Conservation (phyloP, 2,329 filamentous ascomycete genomes). For the Hirsutella thompsonii region DNA sequence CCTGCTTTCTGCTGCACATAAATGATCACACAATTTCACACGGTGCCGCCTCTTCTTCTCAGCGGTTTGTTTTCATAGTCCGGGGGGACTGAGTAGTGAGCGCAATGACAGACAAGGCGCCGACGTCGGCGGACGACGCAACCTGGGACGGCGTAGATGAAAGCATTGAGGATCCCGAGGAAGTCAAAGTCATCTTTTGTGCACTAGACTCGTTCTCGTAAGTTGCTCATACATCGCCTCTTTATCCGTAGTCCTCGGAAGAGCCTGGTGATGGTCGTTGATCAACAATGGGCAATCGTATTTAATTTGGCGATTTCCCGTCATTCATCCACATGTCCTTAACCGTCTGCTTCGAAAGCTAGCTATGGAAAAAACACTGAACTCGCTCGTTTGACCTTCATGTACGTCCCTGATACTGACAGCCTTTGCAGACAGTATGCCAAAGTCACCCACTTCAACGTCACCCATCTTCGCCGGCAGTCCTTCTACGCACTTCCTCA, state of each 20-base stretch:
- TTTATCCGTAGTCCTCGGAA: too few species aligned
- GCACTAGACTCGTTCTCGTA: slow-evolving; percentile 85
- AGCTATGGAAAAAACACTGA: too few species aligned
- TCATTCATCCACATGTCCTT: too few species aligned
- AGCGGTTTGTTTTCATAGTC: background rate
- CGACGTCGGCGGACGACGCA: slow-evolving; percentile 18
- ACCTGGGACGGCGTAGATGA: slow-evolving; percentile 52
- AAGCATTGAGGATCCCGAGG: slow-evolving; percentile 62
- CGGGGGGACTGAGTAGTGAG: background rate
- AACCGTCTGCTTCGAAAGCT: too few species aligned
- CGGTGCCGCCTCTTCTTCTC: background rate
- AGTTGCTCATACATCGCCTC: slow-evolving; percentile 22
- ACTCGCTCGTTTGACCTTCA: too few species aligned
- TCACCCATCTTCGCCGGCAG: slow-evolving; percentile 80
- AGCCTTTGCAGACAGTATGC: slow-evolving; percentile 57
- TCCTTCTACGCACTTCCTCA: slow-evolving; percentile 86
- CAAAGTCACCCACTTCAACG: slow-evolving; percentile 74
- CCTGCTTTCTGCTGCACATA: too few species aligned
- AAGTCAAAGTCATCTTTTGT: slow-evolving; percentile 65
- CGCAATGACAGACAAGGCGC: background rate
- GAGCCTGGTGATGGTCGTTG: too few species aligned
- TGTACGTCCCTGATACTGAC: background rate
- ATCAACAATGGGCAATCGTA: too few species aligned
- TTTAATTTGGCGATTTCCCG: too few species aligned
- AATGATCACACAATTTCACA: too few species aligned